A percentile compares a stretch with the other conserved stretches of the same genome.
These are phyloP conservation scores for Dipteronia sinensis DNA, from an alignment of 345 rosid species.

Conservation along the genomic window DNA sequence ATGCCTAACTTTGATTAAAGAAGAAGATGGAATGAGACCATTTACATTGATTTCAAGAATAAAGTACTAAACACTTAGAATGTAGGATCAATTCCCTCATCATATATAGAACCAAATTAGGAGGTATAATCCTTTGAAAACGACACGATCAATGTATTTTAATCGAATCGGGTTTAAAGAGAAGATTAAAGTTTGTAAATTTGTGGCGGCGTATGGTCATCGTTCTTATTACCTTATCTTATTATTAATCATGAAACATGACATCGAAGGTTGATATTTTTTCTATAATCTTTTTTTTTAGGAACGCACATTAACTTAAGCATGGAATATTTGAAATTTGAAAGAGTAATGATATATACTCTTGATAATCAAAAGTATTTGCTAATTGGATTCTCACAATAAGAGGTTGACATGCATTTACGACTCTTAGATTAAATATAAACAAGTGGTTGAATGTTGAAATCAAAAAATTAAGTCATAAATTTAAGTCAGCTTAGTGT, in stretches of 20 bases:
- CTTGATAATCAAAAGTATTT: background rate
- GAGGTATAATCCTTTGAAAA: background rate
- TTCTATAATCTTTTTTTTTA: background rate
- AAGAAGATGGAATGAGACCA: conserved; percentile 30
- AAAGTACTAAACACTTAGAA: conserved; percentile 41
- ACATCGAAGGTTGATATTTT: background rate
- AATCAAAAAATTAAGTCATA: no score
- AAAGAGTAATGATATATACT: background rate
- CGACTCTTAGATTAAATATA: no score
- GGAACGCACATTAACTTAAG: background rate
- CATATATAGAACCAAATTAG: background rate
- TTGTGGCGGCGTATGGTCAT: background rate
- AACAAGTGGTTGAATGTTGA: no score
- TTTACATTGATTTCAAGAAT: conserved; percentile 41
- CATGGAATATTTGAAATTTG: background rate
- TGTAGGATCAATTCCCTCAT: conserved; percentile 36
- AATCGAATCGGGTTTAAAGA: background rate
- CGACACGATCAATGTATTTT: background rate
- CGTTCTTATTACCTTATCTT: background rate
- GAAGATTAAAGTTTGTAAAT: background rate
- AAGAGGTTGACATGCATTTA: no score
- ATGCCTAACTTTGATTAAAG: conserved; percentile 47
- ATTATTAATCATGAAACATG: background rate
- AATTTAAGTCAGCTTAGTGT: no score
- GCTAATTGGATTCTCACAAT: background rate